Evolutionary conservation across 306 rosid genomes (phyloP).

Genomic region (Lablab purpureus): DNA sequence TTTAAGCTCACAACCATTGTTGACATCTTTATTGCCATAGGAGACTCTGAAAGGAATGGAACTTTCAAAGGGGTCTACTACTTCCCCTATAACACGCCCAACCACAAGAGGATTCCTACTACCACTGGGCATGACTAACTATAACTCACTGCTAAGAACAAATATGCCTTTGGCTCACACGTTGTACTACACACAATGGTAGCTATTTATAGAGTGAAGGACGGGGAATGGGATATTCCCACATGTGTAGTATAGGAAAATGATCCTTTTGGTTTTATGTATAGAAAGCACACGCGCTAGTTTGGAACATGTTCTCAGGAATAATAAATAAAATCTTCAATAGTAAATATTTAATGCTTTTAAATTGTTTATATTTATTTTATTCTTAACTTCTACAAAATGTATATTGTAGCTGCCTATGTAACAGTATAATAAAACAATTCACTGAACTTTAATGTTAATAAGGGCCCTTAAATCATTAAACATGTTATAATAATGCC

Average conservation of each 20-base stretch:
- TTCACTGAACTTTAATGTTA: too few relatives aligned
- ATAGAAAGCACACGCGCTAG: background rate
- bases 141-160: background rate
- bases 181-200: background rate
- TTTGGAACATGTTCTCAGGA: background rate
- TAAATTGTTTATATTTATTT: too few relatives aligned
- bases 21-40: constrained; percentile 42
- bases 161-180: background rate
- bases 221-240: background rate
- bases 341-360: background rate
- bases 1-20: constrained; percentile 50
- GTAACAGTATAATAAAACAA: too few relatives aligned
- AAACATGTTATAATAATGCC: too few relatives aligned
- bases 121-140: constrained; percentile 21
- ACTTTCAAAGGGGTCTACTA: constrained; percentile 49
- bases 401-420: too few relatives aligned
- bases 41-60: constrained; percentile 38
- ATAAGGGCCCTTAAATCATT: too few relatives aligned
- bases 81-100: constrained; percentile 58
- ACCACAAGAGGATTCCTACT: constrained; percentile 50
- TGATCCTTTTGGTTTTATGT: background rate
- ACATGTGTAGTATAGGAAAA: background rate
- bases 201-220: constrained; percentile 10
- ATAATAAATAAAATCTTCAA: background rate
- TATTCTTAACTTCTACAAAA: too few relatives aligned